phyloP scores from a whole-genome alignment of 208 protist species.

The Angomonas ambiguus region DNA sequence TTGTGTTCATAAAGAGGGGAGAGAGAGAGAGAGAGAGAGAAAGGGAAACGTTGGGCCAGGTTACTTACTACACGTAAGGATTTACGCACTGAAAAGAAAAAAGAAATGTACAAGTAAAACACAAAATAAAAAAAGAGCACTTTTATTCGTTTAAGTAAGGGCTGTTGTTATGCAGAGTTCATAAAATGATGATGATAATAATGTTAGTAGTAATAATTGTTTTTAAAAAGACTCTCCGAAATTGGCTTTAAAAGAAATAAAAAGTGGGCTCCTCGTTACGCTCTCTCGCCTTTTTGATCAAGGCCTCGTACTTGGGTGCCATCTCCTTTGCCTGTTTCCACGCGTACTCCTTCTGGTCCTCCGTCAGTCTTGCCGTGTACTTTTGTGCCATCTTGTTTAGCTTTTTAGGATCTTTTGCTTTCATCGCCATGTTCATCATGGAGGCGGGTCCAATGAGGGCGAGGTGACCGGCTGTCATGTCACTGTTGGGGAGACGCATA shows the following conservation, averaged over 20 bases:
- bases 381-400: conserved; percentile 85
- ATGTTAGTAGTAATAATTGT: conserved; percentile 4
- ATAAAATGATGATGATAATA: background rate
- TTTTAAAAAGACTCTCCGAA: background rate
- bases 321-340: conserved; percentile 88
- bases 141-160: too few relatives aligned
- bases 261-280: conserved; percentile 81
- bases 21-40: background rate
- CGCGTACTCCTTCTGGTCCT: conserved; percentile 83
- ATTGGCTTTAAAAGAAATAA: conserved; percentile 62
- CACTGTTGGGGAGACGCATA: conserved; percentile 67
- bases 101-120: background rate
- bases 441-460: conserved; percentile 78
- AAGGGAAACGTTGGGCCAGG: background rate
- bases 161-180: background rate
- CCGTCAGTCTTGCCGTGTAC: conserved; percentile 72
- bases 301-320: conserved; percentile 82
- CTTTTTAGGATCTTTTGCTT: conserved; percentile 72
- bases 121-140: background rate
- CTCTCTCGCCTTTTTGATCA: conserved; percentile 68
- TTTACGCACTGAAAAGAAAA: background rate
- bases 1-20: background rate
- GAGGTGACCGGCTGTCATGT: conserved; percentile 77
- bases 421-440: conserved; percentile 89
- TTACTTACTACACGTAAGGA: background rate